Conservation (phyloP, 345 rosid genomes). For the Euphorbia peplus region DNA sequence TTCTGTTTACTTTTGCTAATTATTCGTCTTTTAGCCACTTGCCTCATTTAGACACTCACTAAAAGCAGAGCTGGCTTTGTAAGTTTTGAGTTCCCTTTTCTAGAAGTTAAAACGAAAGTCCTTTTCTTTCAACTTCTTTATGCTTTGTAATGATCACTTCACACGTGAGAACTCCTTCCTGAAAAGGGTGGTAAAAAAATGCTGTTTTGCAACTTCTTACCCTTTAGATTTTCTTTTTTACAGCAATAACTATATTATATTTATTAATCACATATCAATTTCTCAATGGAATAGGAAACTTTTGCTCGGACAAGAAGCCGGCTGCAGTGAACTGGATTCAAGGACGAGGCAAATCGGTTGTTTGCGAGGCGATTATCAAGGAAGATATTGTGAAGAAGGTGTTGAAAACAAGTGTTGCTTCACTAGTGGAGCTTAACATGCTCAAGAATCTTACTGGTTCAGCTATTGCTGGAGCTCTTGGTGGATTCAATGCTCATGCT, state of each 20-base stretch:
- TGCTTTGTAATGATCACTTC: no score
- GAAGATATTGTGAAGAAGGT: conserved; percentile 77
- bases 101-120: neutral
- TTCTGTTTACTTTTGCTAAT: neutral
- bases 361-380: conserved; percentile 76
- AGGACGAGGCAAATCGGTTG: conserved; percentile 88
- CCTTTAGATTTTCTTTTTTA: no score
- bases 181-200: neutral
- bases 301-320: conserved; percentile 85
- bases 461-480: conserved; percentile 80
- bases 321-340: conserved; percentile 97
- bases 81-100: neutral
- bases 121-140: neutral
- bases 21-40: neutral
- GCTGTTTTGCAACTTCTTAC: neutral
- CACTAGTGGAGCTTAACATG: conserved; percentile 79
- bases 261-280: neutral
- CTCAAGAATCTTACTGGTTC: conserved; percentile 83
- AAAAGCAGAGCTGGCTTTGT: neutral
- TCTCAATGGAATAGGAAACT: conserved; percentile 46
- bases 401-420: conserved; percentile 63
- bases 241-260: neutral
- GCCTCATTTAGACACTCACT: neutral
- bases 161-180: neutral
- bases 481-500: conserved; percentile 91